Evolutionary conservation across 345 rosid species (phyloP).

Genomic region (Heritiera fomes): DNA sequence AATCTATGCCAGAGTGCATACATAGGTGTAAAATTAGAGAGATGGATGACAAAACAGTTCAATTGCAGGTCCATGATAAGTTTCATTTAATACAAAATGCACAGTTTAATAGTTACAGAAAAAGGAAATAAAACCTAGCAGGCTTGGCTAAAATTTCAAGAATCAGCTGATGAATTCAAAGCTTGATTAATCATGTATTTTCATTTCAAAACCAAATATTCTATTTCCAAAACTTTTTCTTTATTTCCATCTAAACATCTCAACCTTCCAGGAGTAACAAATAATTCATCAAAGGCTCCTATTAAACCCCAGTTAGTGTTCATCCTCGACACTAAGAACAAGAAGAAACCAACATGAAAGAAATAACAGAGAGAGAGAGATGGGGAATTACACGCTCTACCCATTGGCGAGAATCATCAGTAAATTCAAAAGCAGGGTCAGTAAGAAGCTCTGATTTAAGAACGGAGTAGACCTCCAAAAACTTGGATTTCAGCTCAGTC

Average conservation of each 20-base stretch:
- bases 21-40: too few relatives aligned
- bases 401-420: conserved; percentile 75
- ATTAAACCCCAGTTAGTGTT: background rate
- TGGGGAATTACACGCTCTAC: conserved; percentile 52
- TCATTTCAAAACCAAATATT: background rate
- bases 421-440: conserved; percentile 84
- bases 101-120: background rate
- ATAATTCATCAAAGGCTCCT: background rate
- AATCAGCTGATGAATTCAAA: background rate
- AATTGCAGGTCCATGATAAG: background rate
- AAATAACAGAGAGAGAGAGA: background rate
- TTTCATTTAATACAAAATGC: background rate
- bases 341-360: background rate
- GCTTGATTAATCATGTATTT: background rate
- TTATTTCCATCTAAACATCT: background rate
- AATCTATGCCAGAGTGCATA: too few relatives aligned
- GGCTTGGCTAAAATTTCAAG: background rate
- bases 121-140: background rate
- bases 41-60: background rate
- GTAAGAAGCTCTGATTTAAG: conserved; percentile 77
- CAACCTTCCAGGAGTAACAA: conserved; percentile 1
- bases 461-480: conserved; percentile 7
- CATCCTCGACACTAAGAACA: background rate
- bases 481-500: conserved; percentile 3
- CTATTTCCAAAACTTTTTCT: background rate